phyloP scores from a whole-genome alignment of 2,329 filamentous ascomycete genomes.

The Apiospora arundinis region DNA sequence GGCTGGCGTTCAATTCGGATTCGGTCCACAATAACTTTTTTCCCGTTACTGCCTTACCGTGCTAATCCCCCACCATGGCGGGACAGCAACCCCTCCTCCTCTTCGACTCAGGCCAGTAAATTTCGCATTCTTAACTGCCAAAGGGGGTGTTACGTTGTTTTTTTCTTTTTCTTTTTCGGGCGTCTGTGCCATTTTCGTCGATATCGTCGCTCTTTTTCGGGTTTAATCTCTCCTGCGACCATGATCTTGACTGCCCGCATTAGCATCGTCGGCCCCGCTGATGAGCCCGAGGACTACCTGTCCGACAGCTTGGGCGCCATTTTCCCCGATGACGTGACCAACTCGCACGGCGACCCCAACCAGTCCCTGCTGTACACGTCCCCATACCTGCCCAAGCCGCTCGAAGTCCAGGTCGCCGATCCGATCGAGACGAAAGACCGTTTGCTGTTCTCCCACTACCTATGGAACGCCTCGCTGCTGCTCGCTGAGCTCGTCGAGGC shows the following conservation, averaged over 20 bases:
- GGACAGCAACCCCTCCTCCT: background rate
- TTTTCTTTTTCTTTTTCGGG: background rate
- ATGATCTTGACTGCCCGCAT: constrained; percentile 58
- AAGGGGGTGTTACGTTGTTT: background rate
- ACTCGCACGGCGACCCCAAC: constrained; percentile 68
- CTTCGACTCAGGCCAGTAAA: background rate
- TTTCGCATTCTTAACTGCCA: background rate
- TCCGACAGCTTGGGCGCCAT: constrained; percentile 64
- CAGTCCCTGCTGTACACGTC: constrained; percentile 66
- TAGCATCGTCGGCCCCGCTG: constrained; percentile 44
- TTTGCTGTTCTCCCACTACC: constrained; percentile 71
- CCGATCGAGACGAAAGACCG: constrained; percentile 60
- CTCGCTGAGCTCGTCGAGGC: constrained; percentile 63
- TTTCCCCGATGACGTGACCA: constrained; percentile 71
- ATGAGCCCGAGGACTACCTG: constrained; percentile 66
- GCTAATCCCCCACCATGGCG: constrained; percentile 2
- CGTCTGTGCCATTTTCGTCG: background rate
- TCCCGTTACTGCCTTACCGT: background rate
- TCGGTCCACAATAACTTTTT: background rate
- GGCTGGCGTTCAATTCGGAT: too few species aligned
- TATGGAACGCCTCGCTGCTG: constrained; percentile 72
- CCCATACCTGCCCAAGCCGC: constrained; percentile 52
- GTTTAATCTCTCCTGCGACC: background rate
- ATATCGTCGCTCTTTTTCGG: background rate
- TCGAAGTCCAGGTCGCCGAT: constrained; percentile 54